Evolutionary conservation across 345 rosid genomes (phyloP), one percentile per base, ranked within the genome.

Genomic region (Mangifera indica): DNA sequence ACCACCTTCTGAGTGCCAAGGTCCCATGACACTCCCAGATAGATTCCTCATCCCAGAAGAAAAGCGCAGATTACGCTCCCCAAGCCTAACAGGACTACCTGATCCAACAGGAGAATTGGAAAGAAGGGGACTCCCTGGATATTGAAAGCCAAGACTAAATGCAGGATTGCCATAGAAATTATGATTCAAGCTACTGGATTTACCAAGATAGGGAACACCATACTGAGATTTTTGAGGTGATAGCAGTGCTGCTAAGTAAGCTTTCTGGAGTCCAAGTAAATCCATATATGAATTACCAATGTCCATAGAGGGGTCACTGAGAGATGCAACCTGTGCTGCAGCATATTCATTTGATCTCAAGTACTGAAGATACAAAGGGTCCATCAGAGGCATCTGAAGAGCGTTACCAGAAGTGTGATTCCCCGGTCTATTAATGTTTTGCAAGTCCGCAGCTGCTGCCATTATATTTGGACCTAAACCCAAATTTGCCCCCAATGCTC

Each of bases 1-100:
- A 60, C 80, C 80, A n/a, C 79, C 58, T 58, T 81, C 91, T 17
- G 85, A 73, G 75, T 79, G 85, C 93, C 93, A 87, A 22, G 84
- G 71, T 60, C 87, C 89, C 81, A 84, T 79, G 70, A 78, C 81
- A 45, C 86, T 81, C 42, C 86, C 89, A 63, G 83, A 63, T 32
- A 76, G 58, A 77, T 83, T 85, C 74, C 90, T 84, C 77, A 74
- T 61, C 54, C 85, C 91, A 65, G 88, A 57, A 67, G 87, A 26
- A 79, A 82, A 85, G 22, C 84, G 83, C 80, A 85, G 54, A 64
- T 76, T 76, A 21, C 79, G 72, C n/a, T 87, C 93, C 69, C 80
- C 67, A 67, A 85, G 83, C 80, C 87, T 71, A 57, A 81, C 74
- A 56, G 89, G 84, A 76, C 81, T 83, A 22, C 85, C 87, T 5